Conservation (phyloP, 176 grass and related monocot species). For the Triticum turgidum region DNA sequence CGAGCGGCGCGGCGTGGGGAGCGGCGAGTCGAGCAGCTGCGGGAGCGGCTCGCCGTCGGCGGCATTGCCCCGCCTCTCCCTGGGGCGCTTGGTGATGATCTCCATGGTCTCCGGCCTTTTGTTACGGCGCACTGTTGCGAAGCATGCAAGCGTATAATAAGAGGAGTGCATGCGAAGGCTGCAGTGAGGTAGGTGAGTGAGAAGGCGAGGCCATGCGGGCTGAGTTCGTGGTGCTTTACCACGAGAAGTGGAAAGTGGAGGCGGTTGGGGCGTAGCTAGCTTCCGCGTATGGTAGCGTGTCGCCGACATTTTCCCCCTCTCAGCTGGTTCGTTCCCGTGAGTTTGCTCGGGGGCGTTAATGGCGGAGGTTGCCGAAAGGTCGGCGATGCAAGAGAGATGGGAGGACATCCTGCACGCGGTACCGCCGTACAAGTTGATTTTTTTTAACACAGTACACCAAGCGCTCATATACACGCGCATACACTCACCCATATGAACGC, state of each 20-base stretch:
- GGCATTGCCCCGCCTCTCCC: constrained; percentile 23
- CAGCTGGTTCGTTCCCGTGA: constrained; percentile 42
- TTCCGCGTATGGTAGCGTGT: constrained; percentile 40
- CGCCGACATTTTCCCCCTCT: not conserved
- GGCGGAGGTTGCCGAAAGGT: constrained; percentile 48
- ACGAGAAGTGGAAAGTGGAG: constrained; percentile 16
- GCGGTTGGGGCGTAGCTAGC: constrained; percentile 41
- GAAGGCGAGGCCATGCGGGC: not conserved
- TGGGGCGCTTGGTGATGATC: constrained; percentile 40
- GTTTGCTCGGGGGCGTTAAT: constrained; percentile 46
- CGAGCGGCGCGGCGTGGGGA: constrained; percentile 72
- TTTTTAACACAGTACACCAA: no score
- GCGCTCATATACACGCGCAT: no score
- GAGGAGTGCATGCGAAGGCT: constrained; percentile 35
- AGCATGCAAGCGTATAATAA: constrained; percentile 35
- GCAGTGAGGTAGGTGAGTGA: constrained; percentile 23
- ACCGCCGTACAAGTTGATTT: no score
- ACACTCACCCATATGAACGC: no score
- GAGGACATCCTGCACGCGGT: not conserved
- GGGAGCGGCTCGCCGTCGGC: constrained; percentile 8
- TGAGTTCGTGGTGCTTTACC: constrained; percentile 14
- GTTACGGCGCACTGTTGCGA: constrained; percentile 11
- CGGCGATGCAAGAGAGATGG: not conserved
- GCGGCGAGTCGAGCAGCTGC: constrained; percentile 68
- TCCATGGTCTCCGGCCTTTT: constrained; percentile 20